A percentile compares a stretch with the other conserved stretches of the same genome.
These are phyloP conservation scores for Besnoitia besnoiti DNA, from an alignment of 169 alveolate species.

Conservation along the genomic window DNA sequence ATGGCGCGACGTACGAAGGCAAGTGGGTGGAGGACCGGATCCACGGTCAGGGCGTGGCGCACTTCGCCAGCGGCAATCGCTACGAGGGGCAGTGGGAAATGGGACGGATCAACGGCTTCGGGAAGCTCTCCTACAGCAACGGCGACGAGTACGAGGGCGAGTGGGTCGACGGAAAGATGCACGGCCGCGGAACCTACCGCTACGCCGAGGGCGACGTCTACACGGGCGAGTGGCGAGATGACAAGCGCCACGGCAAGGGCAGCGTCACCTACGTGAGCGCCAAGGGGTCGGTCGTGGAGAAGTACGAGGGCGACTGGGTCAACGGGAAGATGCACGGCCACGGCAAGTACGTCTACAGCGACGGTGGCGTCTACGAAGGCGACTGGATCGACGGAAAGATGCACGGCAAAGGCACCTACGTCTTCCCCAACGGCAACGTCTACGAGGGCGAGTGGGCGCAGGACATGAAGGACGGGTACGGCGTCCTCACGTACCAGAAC, in stretches of 20 bases:
- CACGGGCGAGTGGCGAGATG: conserved; percentile 93
- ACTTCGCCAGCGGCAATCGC: conserved; percentile 89
- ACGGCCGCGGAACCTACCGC: conserved; percentile 92
- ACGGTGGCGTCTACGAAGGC: conserved; percentile 95
- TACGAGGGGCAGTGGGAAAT: conserved; percentile 93
- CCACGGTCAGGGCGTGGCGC: conserved; percentile 92
- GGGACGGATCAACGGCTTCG: conserved; percentile 92
- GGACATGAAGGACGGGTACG: conserved; percentile 93
- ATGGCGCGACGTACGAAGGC: conserved; percentile 95
- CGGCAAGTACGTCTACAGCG: conserved; percentile 91
- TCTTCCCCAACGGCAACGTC: conserved; percentile 90
- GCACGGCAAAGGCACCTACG: conserved; percentile 93
- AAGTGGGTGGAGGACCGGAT: conserved; percentile 94
- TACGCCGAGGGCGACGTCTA: conserved; percentile 95
- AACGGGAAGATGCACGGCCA: conserved; percentile 94
- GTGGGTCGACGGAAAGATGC: conserved; percentile 95
- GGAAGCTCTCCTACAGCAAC: conserved; percentile 89
- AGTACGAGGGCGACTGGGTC: conserved; percentile 93
- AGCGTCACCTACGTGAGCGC: conserved; percentile 85
- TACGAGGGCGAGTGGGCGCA: conserved; percentile 96
- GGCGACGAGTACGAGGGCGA: conserved; percentile 96
- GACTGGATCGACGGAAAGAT: conserved; percentile 95
- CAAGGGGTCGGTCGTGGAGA: conserved; percentile 77
- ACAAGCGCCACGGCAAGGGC: conserved; percentile 94
- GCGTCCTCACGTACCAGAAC: conserved; percentile 86